These are phyloP conservation scores for Mycotypha africana DNA, from an alignment of 371 early-diverging fungal species.

Conservation along the genomic window DNA sequence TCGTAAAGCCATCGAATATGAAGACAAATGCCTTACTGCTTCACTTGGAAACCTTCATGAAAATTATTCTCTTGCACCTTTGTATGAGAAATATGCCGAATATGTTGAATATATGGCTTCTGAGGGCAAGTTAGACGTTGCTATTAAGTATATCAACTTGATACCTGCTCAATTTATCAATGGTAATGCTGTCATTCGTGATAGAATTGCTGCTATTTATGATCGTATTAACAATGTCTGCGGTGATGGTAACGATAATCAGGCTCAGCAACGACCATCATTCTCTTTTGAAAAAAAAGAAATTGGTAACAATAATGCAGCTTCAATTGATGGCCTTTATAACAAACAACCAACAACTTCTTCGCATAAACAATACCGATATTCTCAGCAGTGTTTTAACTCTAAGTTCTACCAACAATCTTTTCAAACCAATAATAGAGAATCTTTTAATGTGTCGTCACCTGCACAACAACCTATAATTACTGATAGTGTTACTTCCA, in stretches of 20 bases:
- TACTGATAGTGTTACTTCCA: no score
- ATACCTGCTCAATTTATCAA: conserved; percentile 61
- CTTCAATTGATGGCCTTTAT: conserved; percentile 1
- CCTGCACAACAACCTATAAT: no score
- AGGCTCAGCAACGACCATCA: conserved; percentile 45
- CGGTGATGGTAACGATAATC: conserved; percentile 28
- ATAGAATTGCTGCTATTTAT: conserved; percentile 70
- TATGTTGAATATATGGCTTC: conserved; percentile 75
- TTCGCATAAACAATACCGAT: no score
- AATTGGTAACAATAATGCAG: no score
- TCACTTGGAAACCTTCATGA: no score
- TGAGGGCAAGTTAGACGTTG: conserved; percentile 71
- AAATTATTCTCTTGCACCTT: no score
- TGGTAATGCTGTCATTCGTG: conserved; percentile 15
- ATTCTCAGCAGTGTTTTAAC: no score
- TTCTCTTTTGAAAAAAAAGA: conserved; percentile 66
- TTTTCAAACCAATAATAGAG: no score
- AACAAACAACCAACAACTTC: conserved; percentile 21
- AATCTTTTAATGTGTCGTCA: no score
- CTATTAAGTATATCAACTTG: conserved; percentile 68
- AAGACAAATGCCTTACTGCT: conserved; percentile 29
- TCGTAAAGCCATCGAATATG: conserved; percentile 80
- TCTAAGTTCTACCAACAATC: no score
- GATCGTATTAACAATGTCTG: conserved; percentile 70
- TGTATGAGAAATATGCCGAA: conserved; percentile 81